These are phyloP conservation scores for Ceratobasidium theobromae DNA, from an alignment of 1,284 basidiomycete genomes.

Conservation along the genomic window DNA sequence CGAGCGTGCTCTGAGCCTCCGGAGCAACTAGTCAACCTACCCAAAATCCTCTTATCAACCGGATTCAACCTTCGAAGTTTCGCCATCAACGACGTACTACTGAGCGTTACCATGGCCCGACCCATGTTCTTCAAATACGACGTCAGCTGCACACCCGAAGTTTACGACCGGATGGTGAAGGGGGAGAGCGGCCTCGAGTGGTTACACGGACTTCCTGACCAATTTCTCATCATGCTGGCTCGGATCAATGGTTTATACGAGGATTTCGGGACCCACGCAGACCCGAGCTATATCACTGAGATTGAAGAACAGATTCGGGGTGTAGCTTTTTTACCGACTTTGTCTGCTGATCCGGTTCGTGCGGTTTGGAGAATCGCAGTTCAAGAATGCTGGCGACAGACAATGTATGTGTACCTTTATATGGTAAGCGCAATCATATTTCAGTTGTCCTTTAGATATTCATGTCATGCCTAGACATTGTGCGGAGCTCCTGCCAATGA, in stretches of 20 bases:
- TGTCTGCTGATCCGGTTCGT: background rate
- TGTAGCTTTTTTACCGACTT: background rate
- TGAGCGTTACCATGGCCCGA: background rate
- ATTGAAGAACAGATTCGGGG: background rate
- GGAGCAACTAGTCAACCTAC: background rate
- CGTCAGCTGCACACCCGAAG: background rate
- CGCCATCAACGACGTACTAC: background rate
- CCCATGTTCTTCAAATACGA: constrained; percentile 18
- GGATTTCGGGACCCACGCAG: constrained; percentile 1
- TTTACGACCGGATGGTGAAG: background rate
- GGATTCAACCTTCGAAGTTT: constrained; percentile 1
- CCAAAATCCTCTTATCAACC: background rate
- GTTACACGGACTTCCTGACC: constrained; percentile 22
- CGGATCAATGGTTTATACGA: constrained; percentile 6
- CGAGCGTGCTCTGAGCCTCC: background rate
- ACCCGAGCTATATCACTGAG: background rate
- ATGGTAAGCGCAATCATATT: background rate
- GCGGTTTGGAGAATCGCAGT: constrained; percentile 5
- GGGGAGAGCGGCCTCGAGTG: constrained; percentile 2
- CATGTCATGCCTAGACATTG: background rate
- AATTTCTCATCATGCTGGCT: constrained; percentile 6
- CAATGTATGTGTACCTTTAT: constrained; percentile 13
- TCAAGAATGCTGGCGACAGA: constrained; percentile 25
- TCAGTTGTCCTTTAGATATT: background rate
- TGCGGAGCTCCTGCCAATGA: constrained; percentile 10